Evolutionary conservation across 2,329 filamentous ascomycete species (phyloP).

Genomic region (Periconia sp.): DNA sequence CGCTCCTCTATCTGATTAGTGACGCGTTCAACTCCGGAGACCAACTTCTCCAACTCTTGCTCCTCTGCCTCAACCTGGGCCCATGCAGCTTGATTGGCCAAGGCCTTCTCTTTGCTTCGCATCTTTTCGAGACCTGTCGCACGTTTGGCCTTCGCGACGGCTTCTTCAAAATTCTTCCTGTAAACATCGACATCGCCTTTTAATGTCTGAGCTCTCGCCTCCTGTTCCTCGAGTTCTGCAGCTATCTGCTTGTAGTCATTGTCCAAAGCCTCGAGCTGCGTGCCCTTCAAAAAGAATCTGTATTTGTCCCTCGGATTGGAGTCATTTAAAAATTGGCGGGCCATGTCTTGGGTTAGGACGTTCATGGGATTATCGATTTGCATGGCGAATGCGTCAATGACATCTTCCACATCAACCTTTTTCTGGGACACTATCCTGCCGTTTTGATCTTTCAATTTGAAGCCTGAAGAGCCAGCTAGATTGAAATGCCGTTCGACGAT

Average conservation of each 20-base stretch:
- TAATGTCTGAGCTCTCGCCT: conserved; percentile 63
- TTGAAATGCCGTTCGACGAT: conserved; percentile 90
- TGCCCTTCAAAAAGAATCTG: conserved; percentile 93
- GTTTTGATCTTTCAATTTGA: conserved; percentile 78
- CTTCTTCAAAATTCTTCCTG: conserved; percentile 61
- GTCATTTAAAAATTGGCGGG: conserved; percentile 86
- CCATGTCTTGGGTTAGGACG: conserved; percentile 92
- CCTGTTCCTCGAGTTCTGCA: conserved; percentile 73
- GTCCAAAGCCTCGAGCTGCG: conserved; percentile 88
- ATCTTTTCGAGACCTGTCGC: conserved; percentile 69
- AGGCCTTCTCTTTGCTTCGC: conserved; percentile 60
- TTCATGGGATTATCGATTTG: conserved; percentile 98
- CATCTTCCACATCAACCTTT: conserved; percentile 85
- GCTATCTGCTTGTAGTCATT: conserved; percentile 86
- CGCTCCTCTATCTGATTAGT: conserved; percentile 54
- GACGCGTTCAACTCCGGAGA: conserved; percentile 31
- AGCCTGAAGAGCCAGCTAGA: conserved; percentile 72
- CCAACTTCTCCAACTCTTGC: conserved; percentile 35
- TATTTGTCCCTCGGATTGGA: conserved; percentile 86
- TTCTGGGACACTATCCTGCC: conserved; percentile 77
- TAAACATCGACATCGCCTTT: conserved; percentile 65
- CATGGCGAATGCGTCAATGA: conserved; percentile 87
- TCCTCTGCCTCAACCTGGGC: conserved; percentile 81
- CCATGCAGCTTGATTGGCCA: conserved; percentile 78
- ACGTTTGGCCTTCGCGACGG: conserved; percentile 64